phyloP scores from a whole-genome alignment of 2,329 filamentous ascomycete genomes.

The Ceratocystiopsis brevicomis region DNA sequence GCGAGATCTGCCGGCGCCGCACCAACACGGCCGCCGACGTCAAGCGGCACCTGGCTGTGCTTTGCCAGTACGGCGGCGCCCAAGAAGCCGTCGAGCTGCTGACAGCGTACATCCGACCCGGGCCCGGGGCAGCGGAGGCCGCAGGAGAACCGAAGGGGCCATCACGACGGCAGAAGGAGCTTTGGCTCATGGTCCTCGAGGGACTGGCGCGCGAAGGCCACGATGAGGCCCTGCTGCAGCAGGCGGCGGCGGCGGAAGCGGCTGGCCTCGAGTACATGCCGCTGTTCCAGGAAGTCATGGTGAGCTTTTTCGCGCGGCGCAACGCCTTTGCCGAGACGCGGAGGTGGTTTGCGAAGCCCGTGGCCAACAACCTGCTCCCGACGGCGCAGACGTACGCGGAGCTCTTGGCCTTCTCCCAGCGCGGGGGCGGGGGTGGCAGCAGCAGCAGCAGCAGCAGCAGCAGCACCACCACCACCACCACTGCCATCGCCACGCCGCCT shows the following conservation, averaged over 20 bases:
- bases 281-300: slow-evolving; percentile 33
- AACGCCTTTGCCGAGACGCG: slow-evolving; percentile 43
- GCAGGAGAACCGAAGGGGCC: not conserved
- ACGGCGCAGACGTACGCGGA: slow-evolving; percentile 29
- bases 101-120: slow-evolving; percentile 16
- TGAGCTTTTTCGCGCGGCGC: slow-evolving; percentile 40
- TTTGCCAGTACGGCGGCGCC: slow-evolving; percentile 35
- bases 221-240: slow-evolving; percentile 36
- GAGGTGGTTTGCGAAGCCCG: slow-evolving; percentile 43
- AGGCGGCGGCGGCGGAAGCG: slow-evolving; percentile 19
- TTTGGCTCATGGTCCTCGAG: slow-evolving; percentile 32
- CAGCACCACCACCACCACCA: no score
- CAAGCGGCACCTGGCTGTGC: slow-evolving; percentile 25
- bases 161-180: slow-evolving; percentile 13
- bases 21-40: slow-evolving; percentile 15
- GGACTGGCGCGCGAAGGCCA: slow-evolving; percentile 44
- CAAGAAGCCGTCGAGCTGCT: slow-evolving; percentile 31
- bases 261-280: slow-evolving; percentile 26
- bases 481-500: not conserved
- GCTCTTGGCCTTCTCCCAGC: slow-evolving; percentile 41
- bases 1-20: slow-evolving; percentile 15
- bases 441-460: no score
- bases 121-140: not conserved
- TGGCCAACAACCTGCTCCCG: slow-evolving; percentile 21
- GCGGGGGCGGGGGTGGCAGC: slow-evolving; percentile 14